phyloP scores from a whole-genome alignment of 2,329 filamentous ascomycete genomes.

The Epichloe elymi region DNA sequence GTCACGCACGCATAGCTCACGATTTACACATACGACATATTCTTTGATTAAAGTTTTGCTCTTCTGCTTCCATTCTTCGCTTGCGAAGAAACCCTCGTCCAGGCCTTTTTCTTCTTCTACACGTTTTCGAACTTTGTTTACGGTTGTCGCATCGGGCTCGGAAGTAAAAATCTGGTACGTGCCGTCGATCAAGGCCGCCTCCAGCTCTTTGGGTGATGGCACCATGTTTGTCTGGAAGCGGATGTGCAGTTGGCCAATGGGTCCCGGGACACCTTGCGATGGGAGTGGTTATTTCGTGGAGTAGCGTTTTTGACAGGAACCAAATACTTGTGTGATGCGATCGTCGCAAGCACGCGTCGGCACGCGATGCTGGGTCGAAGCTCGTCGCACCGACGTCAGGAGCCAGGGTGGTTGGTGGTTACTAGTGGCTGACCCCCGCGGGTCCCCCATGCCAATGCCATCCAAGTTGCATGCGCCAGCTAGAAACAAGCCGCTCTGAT shows the following conservation, averaged over 20 bases:
- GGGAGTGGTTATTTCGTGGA: neutral
- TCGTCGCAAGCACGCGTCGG: neutral
- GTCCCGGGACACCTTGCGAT: too few relatives aligned
- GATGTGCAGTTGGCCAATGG: neutral
- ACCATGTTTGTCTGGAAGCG: constrained; percentile 8
- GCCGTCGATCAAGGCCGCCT: constrained; percentile 32
- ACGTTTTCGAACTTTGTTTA: constrained; percentile 42
- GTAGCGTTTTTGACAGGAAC: neutral
- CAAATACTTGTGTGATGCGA: neutral
- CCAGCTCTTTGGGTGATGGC: constrained; percentile 27
- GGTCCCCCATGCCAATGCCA: neutral
- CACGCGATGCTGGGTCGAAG: neutral
- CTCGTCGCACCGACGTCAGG: neutral
- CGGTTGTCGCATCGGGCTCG: constrained; percentile 35
- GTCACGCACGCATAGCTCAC: neutral
- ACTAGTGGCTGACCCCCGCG: neutral
- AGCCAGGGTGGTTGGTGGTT: neutral
- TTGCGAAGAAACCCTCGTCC: constrained; percentile 36
- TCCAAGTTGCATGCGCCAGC: neutral
- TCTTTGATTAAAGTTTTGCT: constrained; percentile 46
- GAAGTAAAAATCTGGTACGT: constrained; percentile 32
- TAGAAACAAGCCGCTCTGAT: neutral
- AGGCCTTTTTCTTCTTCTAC: constrained; percentile 36
- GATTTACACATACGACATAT: constrained; percentile 32
- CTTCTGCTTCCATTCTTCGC: constrained; percentile 39